Evolutionary conservation across 352 stramenopile species (phyloP), one percentile per base, ranked within the genome.

Genomic region (Lagenidium giganteum): DNA sequence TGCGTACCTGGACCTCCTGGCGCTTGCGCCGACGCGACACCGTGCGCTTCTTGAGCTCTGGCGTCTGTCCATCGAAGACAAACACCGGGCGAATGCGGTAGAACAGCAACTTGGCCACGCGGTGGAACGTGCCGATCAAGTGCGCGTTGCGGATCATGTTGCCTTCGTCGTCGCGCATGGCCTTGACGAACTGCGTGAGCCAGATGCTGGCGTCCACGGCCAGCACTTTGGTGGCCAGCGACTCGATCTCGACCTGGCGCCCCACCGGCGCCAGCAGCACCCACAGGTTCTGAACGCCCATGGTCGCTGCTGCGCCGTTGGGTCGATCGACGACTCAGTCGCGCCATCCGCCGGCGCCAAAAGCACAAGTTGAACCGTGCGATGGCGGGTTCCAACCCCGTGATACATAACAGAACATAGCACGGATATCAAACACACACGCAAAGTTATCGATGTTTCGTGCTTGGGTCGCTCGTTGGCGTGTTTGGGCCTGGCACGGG

Each of bases 231-330:
- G 91, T 81, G 36, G 85, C 77, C n/a, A 99, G 72, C 27, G 95
- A 98, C 83, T 99, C 96, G 40, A 99, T 96, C 61, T 96, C 97
- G 33, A 99, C 88, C 56, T 97, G 87, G 36, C 96, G 86, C 13
- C 96, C 96, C 38, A 97, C 88, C 0, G 97, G 96, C 44, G 96
- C 82, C 28, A 99, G 71, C 35, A 99, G 66, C 42, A 95, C 70
- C 97, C 97, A 99, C 35, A 99, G 75, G 56, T 97, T 97, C 60
- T 99, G 93, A 14, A 99, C 96, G 28, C 97, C 97, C 96, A 99
- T 99, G 35, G 14, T 30, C 1, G 3, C 21, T 26, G 2, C 11
- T 5, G 12, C n/a, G 2, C 25, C 26, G 24, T 21, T 5, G 11
- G n/a, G 14, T 45, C 16, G 23, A 43, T n/a, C n/a, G n/a, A n/a